phyloP scores from a whole-genome alignment of 129 eudicot genomes.

The Ambrosia artemisiifolia region DNA sequence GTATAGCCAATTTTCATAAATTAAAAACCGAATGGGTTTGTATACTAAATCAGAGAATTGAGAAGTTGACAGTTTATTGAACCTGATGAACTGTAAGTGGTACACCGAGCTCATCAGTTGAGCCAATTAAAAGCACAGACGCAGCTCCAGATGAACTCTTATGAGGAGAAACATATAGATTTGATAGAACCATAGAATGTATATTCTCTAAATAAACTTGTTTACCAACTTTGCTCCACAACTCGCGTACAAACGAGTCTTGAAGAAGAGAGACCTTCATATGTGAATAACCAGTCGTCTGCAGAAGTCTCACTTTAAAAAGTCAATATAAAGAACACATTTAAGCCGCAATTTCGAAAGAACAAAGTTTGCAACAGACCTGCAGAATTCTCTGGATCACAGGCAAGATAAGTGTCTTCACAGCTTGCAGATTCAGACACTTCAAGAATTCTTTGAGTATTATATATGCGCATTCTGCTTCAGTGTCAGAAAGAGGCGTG shows the following conservation, averaged over 20 bases:
- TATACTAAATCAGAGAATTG: slow-evolving; percentile 7
- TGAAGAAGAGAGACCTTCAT: slow-evolving; percentile 97
- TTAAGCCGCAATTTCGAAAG: slow-evolving; percentile 15
- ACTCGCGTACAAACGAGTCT: slow-evolving; percentile 91
- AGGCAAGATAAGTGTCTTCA: slow-evolving; percentile 64
- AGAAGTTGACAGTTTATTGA: slow-evolving; percentile 21
- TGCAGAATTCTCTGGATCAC: slow-evolving; percentile 84
- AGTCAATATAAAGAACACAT: neutral
- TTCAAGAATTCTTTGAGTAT: slow-evolving; percentile 70
- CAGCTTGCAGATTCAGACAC: slow-evolving; percentile 59
- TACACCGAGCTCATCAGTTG: slow-evolving; percentile 92
- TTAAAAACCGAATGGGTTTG: slow-evolving; percentile 1
- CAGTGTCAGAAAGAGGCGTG: slow-evolving; percentile 62
- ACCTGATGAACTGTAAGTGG: slow-evolving; percentile 96
- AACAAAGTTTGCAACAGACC: slow-evolving; percentile 46
- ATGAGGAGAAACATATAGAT: slow-evolving; percentile 63
- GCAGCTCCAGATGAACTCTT: slow-evolving; percentile 88
- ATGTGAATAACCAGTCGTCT: slow-evolving; percentile 77
- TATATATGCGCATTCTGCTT: slow-evolving; percentile 76
- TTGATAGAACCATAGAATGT: slow-evolving; percentile 77
- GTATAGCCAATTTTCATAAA: neutral
- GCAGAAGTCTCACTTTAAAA: slow-evolving; percentile 26
- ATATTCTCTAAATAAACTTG: slow-evolving; percentile 66
- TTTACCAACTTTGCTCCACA: slow-evolving; percentile 85
- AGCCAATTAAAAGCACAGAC: slow-evolving; percentile 88